Base-by-base conservation (phyloP, 768 basidiomycete species). In the Amanita inopinata region DNA sequence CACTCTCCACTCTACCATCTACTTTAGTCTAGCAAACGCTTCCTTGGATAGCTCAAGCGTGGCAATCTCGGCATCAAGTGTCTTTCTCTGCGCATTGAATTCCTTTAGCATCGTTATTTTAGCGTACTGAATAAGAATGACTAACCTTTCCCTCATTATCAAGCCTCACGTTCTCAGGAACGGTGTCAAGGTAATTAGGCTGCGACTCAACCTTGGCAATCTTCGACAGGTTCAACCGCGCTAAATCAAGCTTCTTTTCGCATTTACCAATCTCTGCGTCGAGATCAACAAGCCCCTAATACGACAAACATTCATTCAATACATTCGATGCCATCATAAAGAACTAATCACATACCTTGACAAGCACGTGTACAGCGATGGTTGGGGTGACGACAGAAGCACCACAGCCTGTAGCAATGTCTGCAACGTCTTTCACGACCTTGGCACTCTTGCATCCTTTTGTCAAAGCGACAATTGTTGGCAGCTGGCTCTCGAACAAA, bases 371-470 rank as follows among this genome's bases (percentile, higher is more conserved):
- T 0, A 90, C 74, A 15, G 80, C 75, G 24, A 90, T 65, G 2
- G 80, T 79, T 4, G 84, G 66, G 2, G 78, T 83, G 17, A 98
- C 76, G 18, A 87, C 76, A 32, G 78, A 71, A 2, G 87, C 84
- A 5, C 90, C 93, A 58, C 91, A 96, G 12, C 96, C 93, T 5
- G 74, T 71, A 0, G 93, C 91, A 36, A 97, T 72, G n/a, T 87
- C 79, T 14, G 61, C 61, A 17, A 74, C 52, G 11, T 74, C 66
- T 14, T 74, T 69, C 9, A 92, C 71, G 44, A 96, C 74, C 46
- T 73, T 71, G 18, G 78, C 77, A 38, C 71, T 76, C 56, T 84
- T 86, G 65, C 86, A 83, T 9, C 91, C 90, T 62, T 98, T 99
- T 46, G 81, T 87, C 24, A 99, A 69, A 11, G 85, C 73, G 5